These are phyloP conservation scores for Fusarium paranaense DNA, from an alignment of 2,329 filamentous ascomycete genomes.

Conservation along the genomic window DNA sequence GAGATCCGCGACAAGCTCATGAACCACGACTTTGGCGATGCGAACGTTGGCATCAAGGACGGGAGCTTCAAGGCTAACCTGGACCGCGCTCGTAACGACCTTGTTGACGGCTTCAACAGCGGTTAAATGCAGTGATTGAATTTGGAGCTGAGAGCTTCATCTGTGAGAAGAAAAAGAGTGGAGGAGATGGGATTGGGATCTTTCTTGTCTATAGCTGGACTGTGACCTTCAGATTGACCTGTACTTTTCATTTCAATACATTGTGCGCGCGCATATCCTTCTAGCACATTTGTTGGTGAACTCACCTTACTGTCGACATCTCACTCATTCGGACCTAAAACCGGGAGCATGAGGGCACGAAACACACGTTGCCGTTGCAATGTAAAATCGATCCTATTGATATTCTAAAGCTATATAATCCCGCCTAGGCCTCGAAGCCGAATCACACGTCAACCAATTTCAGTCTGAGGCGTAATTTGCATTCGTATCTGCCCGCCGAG, in stretches of 20 bases:
- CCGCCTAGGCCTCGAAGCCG: fast-evolving
- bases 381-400: too few species aligned
- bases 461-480: neutral
- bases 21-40: neutral
- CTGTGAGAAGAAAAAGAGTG: neutral
- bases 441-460: neutral
- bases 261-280: neutral
- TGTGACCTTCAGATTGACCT: neutral
- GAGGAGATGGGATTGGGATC: neutral
- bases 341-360: neutral
- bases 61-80: neutral
- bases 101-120: neutral
- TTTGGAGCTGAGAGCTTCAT: neutral
- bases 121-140: neutral
- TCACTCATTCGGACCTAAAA: neutral
- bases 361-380: neutral
- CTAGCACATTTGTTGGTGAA: neutral
- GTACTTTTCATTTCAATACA: neutral
- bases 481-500: neutral
- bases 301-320: too few species aligned
- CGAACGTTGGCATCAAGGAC: slow-evolving; percentile 1
- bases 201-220: neutral
- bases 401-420: too few species aligned
- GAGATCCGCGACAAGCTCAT: slow-evolving; percentile 1
- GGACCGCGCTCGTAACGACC: neutral